These are phyloP conservation scores for Verticillium longisporum DNA, from an alignment of 2,329 filamentous ascomycete species.

Conservation along the genomic window DNA sequence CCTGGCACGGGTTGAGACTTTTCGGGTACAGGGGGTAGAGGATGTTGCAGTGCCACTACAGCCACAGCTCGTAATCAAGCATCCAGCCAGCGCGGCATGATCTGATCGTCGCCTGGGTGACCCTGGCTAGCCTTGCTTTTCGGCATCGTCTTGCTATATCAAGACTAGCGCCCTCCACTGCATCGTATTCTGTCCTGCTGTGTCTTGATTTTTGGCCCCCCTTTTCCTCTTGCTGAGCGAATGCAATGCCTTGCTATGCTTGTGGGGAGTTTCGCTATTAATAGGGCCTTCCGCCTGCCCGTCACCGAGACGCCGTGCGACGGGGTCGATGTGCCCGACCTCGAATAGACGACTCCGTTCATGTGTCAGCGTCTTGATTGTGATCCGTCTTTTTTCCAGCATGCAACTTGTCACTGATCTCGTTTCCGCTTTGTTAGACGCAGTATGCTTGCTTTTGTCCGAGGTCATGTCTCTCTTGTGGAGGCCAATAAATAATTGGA, in stretches of 20 bases:
- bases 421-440: too few relatives aligned
- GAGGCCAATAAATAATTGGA: too few relatives aligned
- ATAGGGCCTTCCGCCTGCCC: background rate
- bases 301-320: background rate
- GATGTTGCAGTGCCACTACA: background rate
- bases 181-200: slow-evolving; percentile 1
- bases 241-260: background rate
- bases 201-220: background rate
- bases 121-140: background rate
- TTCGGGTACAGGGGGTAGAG: background rate
- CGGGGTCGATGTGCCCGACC: too few relatives aligned
- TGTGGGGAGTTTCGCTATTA: background rate
- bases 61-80: background rate
- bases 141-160: background rate
- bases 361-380: too few relatives aligned
- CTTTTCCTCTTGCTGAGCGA: background rate
- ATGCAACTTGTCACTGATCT: too few relatives aligned
- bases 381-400: too few relatives aligned
- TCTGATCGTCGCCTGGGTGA: slow-evolving; percentile 1
- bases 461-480: too few relatives aligned
- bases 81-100: background rate
- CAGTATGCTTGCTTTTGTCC: too few relatives aligned
- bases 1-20: background rate
- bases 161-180: background rate
- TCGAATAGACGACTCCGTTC: too few relatives aligned